A percentile compares a stretch with the other conserved stretches of the same genome.
These are phyloP conservation scores for Didymella segeticola DNA, from an alignment of 2,329 filamentous ascomycete species.

Conservation along the genomic window DNA sequence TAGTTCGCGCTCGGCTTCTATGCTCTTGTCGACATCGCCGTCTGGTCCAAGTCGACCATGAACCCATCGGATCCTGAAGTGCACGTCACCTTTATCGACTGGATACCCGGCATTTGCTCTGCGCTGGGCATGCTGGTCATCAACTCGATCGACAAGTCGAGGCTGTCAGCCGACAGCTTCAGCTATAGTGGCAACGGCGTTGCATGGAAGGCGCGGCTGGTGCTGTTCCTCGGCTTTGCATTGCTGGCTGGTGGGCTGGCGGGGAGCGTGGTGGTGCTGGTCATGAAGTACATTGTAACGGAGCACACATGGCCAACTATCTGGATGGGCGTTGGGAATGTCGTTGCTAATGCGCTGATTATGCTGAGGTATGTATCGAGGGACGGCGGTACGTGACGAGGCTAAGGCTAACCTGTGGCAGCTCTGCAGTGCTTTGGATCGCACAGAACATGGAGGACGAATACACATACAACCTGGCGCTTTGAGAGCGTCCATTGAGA, in stretches of 20 bases:
- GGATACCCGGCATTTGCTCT: slow-evolving; percentile 74
- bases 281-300: slow-evolving; percentile 70
- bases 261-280: slow-evolving; percentile 70
- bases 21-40: slow-evolving; percentile 70
- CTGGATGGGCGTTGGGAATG: slow-evolving; percentile 72
- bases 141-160: slow-evolving; percentile 73
- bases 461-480: slow-evolving; percentile 72
- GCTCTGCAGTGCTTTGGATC: slow-evolving; percentile 71
- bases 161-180: slow-evolving; percentile 68
- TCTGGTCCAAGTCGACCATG: slow-evolving; percentile 66
- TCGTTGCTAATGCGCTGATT: slow-evolving; percentile 68
- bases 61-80: slow-evolving; percentile 63
- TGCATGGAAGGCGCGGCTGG: slow-evolving; percentile 73
- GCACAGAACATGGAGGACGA: slow-evolving; percentile 77
- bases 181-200: slow-evolving; percentile 70
- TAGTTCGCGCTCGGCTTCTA: slow-evolving; percentile 75
- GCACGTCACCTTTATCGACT: slow-evolving; percentile 74
- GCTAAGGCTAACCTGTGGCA: slow-evolving; percentile 44
- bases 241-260: slow-evolving; percentile 72
- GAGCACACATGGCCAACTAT: slow-evolving; percentile 66
- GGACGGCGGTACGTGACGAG: background rate
- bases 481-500: slow-evolving; percentile 49
- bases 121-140: slow-evolving; percentile 74
- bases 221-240: slow-evolving; percentile 73
- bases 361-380: slow-evolving; percentile 67